Conservation (phyloP, 768 basidiomycete species). For the Artomyces pyxidatus region DNA sequence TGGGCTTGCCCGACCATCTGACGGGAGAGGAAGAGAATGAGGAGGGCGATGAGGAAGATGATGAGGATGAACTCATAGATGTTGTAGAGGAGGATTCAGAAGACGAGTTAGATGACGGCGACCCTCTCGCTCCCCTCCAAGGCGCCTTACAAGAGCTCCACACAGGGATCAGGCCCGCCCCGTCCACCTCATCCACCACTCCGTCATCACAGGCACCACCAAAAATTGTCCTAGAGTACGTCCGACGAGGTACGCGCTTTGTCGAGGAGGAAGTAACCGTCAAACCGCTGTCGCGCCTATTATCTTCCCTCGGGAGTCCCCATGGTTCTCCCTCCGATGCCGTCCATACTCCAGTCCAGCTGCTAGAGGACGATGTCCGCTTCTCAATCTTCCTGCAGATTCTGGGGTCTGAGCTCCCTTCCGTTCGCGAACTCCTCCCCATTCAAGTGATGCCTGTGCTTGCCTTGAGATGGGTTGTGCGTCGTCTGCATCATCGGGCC, state of each 20-base stretch:
- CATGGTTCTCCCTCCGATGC: conserved; percentile 16
- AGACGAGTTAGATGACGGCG: conserved; percentile 31
- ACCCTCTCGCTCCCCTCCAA: conserved; percentile 61
- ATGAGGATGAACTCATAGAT: conserved; percentile 57
- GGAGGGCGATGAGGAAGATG: conserved; percentile 32
- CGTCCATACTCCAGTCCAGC: conserved; percentile 40
- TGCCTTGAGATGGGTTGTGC: conserved; percentile 55
- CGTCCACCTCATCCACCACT: conserved; percentile 30
- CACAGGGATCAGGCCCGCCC: conserved; percentile 18
- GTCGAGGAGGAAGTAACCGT: conserved; percentile 50
- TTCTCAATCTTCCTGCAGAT: conserved; percentile 47
- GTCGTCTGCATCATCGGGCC: conserved; percentile 41
- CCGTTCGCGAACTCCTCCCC: conserved; percentile 38
- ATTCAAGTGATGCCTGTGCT: conserved; percentile 44
- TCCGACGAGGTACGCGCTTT: conserved; percentile 63
- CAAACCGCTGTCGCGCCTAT: conserved; percentile 37
- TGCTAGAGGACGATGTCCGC: conserved; percentile 42
- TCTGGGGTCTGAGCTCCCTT: conserved; percentile 44
- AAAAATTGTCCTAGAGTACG: conserved; percentile 42
- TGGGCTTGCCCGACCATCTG: conserved; percentile 43
- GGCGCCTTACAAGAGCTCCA: conserved; percentile 58
- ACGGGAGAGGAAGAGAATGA: conserved; percentile 17
- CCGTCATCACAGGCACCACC: conserved; percentile 15
- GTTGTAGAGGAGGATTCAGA: conserved; percentile 57
- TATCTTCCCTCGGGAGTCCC: conserved; percentile 25